Base-by-base conservation (phyloP, 306 rosid genomes). In the Dryas alaskensis region DNA sequence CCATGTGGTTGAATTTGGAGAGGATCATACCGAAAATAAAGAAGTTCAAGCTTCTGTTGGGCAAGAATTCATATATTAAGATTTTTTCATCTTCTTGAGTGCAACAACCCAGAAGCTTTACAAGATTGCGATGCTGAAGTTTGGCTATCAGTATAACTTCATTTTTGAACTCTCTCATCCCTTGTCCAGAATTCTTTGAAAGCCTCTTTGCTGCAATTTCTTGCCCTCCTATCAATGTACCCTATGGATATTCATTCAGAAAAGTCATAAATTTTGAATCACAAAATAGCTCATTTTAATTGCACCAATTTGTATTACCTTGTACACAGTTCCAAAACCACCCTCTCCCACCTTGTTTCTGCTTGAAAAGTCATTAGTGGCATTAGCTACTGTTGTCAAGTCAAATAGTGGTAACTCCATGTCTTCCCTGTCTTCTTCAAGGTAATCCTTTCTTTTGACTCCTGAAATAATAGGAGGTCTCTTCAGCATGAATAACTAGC, bases 21-120 rank as follows among this genome's bases (percentile, higher is more conserved):
- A 11, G 47, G 5, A 25, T 10, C 85, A 0, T 60, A 84, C 92
- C 84, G 2, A 80, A 86, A 60, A 86, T 70, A 13, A 80, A 81
- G 51, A 66, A 79, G 76, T 88, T 88, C 70, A 87, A 74, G 62
- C 92, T 86, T 76, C 77, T 78, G 63, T 77, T 74, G 69, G 76
- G 52, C 83, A 84, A 81, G 75, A 69, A 81, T 37, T 84, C 85
- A 57, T 84, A 84, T 67, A 84, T 75, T 17, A 84, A 68, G 44
- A 84, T 75, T 64, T 72, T 74, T 62, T 84, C 87, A 14, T 74
- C 76, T 48, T 45, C 72, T 45, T 81, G 66, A 63, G 78, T 12
- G 71, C 85, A 84, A 54, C 73, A 81, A 2, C 87, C 87, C 31
- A 78, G 44, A 52, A 81, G 85, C 4, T 77, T 69, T 57, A 84